phyloP scores from a whole-genome alignment of 331 rosid genomes.

The Pyrus hybrid region DNA sequence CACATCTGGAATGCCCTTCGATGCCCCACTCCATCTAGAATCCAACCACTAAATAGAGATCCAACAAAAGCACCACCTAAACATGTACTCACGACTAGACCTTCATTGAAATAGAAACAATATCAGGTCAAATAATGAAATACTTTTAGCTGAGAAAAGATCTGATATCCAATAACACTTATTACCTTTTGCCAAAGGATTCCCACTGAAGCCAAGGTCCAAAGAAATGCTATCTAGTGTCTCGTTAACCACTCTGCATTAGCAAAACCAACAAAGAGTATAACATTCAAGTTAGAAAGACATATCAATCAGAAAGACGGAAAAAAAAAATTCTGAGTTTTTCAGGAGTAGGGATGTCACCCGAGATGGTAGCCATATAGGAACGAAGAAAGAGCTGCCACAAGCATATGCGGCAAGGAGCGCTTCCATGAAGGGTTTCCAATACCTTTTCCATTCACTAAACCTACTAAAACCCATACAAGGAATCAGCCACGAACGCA shows the following conservation, averaged over 20 bases:
- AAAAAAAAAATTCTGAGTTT: slow-evolving; percentile 1
- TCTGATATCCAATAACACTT: background rate
- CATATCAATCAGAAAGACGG: background rate
- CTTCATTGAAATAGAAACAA: slow-evolving; percentile 36
- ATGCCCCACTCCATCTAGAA: slow-evolving; percentile 82
- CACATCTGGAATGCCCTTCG: slow-evolving; percentile 82
- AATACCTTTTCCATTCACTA: slow-evolving; percentile 32
- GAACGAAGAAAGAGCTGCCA: slow-evolving; percentile 68
- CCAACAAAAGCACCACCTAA: slow-evolving; percentile 83
- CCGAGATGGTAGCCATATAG: slow-evolving; percentile 85
- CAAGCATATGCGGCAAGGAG: slow-evolving; percentile 57
- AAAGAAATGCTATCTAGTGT: slow-evolving; percentile 76
- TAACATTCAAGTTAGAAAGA: background rate
- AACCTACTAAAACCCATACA: slow-evolving; percentile 24
- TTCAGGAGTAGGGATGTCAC: slow-evolving; percentile 26
- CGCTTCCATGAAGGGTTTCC: slow-evolving; percentile 53
- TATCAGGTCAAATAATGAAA: background rate
- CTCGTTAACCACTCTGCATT: slow-evolving; percentile 79
- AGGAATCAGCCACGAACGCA: slow-evolving; percentile 16
- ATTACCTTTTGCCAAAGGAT: slow-evolving; percentile 74
- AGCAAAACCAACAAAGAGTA: slow-evolving; percentile 13
- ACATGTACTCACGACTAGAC: slow-evolving; percentile 86
- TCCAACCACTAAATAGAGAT: slow-evolving; percentile 70
- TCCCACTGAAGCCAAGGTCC: slow-evolving; percentile 71
- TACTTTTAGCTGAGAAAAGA: background rate